Percentiles rank a stretch among this genome's conserved stretches.
These are phyloP conservation scores for Acanthamoeba triangularis DNA, from an alignment of 208 protist species.

Conservation along the genomic window DNA sequence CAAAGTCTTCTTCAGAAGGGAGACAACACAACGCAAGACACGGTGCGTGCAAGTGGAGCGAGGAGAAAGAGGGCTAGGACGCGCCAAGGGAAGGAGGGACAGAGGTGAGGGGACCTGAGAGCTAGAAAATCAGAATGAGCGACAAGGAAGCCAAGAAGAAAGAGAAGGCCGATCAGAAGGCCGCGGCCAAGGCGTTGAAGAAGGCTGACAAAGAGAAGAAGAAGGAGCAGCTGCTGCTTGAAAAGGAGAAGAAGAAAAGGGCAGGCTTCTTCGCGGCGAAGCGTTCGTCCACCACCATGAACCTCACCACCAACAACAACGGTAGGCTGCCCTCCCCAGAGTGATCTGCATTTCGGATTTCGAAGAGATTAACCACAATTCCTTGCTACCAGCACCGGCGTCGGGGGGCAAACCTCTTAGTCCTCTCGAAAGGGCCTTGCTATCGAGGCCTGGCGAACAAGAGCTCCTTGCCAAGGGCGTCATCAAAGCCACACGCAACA, in stretches of 20 bases:
- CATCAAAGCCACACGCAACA: slow-evolving; percentile 55
- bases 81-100: no score
- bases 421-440: background rate
- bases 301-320: background rate
- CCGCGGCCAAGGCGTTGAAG: background rate
- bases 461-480: slow-evolving; percentile 42
- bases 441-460: background rate
- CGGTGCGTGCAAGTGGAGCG: no score
- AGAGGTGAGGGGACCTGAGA: background rate
- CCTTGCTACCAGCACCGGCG: background rate
- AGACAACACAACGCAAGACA: no score
- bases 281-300: background rate
- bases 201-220: slow-evolving; percentile 27
- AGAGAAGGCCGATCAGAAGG: slow-evolving; percentile 21
- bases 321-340: background rate
- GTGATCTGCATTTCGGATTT: no score
- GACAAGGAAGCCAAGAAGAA: slow-evolving; percentile 56
- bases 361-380: no score
- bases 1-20: no score
- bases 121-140: background rate
- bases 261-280: background rate
- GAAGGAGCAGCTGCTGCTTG: background rate
- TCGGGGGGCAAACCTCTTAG: background rate
- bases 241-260: slow-evolving; percentile 39
- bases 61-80: no score